Percentiles rank a stretch among this genome's conserved stretches.
Conservation (phyloP, 495 filamentous ascomycete species). For the Rusavskia elegans region DNA sequence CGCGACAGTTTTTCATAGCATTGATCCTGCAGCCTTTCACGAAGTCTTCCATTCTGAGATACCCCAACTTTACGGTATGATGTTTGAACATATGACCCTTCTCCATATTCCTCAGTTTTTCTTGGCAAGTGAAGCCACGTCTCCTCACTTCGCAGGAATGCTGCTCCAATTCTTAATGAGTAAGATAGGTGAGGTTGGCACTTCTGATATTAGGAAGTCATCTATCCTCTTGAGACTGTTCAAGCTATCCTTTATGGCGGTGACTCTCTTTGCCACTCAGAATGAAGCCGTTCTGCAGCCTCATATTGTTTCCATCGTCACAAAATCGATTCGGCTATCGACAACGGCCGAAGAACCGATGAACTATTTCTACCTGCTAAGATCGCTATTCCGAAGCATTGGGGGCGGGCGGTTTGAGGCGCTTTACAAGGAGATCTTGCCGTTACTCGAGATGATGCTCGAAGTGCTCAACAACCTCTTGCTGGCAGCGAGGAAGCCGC, state of each 20-base stretch:
- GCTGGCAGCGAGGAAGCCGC: constrained; percentile 70
- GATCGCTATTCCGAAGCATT: constrained; percentile 89
- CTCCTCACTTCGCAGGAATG: constrained; percentile 95
- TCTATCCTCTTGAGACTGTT: constrained; percentile 88
- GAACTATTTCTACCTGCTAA: constrained; percentile 92
- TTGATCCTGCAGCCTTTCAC: constrained; percentile 95
- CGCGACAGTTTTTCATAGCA: constrained; percentile 94
- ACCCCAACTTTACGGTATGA: constrained; percentile 89
- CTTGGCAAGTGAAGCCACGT: constrained; percentile 92
- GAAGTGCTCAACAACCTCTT: constrained; percentile 93
- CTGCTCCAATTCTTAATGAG: constrained; percentile 94
- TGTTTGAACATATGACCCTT: constrained; percentile 88
- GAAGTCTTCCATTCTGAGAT: constrained; percentile 98
- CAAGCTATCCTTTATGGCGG: constrained; percentile 98
- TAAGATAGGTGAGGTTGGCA: constrained; percentile 85
- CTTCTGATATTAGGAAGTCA: constrained; percentile 73
- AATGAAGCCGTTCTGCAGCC: constrained; percentile 93
- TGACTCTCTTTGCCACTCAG: constrained; percentile 83
- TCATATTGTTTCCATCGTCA: constrained; percentile 91
- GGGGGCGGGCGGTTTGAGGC: constrained; percentile 95
- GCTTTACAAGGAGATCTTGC: constrained; percentile 93
- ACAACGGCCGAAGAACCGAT: constrained; percentile 93
- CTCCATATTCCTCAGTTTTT: constrained; percentile 97
- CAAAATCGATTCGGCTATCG: constrained; percentile 87
- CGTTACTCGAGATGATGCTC: constrained; percentile 88